Evolutionary conservation across 2,329 filamentous ascomycete genomes (phyloP), one percentile per base, ranked within the genome.

Genomic region (Aureobasidium vineae): DNA sequence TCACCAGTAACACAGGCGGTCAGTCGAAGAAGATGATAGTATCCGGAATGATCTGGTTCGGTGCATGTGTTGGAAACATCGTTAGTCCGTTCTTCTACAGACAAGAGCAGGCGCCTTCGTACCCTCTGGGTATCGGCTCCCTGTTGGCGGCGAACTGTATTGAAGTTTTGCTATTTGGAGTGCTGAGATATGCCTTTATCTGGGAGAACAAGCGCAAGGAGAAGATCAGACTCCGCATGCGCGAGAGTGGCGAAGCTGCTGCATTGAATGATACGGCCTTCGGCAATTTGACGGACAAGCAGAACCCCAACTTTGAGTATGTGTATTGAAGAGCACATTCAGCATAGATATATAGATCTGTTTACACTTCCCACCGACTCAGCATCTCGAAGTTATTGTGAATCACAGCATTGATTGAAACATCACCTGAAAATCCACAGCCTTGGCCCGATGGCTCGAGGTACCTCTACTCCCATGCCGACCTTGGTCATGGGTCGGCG

Each of bases 1-100:
- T 80, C 49, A 82, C 81, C 0, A 80, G 80, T 43, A 84, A 85
- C 70, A 81, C 79, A 0, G 80, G 68, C 8, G 73, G 79, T 1
- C 78, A 80, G 66, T 80, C 79, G 0, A 81, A 81, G 70, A 80
- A 80, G 68, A 76, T 79, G 2, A 80, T 78, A 1, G 73, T 77
- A 26, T 79, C 77, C 21, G 77, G 74, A 16, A 70, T 79, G 65
- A 79, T 78, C 57, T 77, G 79, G 71, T 67, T 78, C 0, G 79
- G 77, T 0, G 77, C 76, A 11, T 73, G 75, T 11, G 66, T 77
- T 1, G 72, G 73, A 3, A 78, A 77, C 36, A 74, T 79, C 7
- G 49, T 43, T n/a, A 63, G 66, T 15, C 66, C 66, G 11, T 61
- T 60, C 38, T 54, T 61, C 38, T 67, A 65, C 57, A 53, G 31